phyloP scores from a whole-genome alignment of 2,329 filamentous ascomycete species.

The Fusarium tanahbumbuense region DNA sequence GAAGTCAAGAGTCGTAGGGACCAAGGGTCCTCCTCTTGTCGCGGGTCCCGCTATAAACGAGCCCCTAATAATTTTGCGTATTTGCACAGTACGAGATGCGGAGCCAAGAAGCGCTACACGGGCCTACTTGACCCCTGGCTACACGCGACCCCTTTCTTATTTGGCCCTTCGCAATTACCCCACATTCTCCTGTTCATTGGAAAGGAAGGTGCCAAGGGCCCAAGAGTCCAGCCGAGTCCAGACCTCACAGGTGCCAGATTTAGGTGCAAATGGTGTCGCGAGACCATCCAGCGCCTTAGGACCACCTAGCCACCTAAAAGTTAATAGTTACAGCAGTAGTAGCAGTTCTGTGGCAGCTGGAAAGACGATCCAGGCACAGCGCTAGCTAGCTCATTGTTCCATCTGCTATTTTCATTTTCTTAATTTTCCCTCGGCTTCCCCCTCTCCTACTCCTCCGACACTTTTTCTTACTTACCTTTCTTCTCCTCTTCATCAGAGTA shows the following conservation, averaged over 20 bases:
- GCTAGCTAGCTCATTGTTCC: not conserved
- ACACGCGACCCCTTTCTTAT: conserved; percentile 44
- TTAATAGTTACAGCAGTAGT: not conserved
- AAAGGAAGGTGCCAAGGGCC: conserved; percentile 7
- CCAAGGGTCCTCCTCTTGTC: not conserved
- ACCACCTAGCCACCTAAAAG: not conserved
- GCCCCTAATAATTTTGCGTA: conserved; percentile 22
- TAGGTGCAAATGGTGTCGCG: not conserved
- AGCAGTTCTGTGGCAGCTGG: not conserved
- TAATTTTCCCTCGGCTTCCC: not conserved
- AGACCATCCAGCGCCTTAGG: not conserved
- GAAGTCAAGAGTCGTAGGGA: not conserved
- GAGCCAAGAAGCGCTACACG: conserved; percentile 14
- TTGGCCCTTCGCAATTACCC: conserved; percentile 36
- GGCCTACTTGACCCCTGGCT: conserved; percentile 29
- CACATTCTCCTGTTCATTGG: conserved; percentile 34
- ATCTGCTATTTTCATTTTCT: conserved; percentile 13
- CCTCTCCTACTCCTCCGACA: not conserved
- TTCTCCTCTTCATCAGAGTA: conserved; percentile 1
- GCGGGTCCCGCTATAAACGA: conserved; percentile 3
- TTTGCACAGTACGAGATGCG: not conserved
- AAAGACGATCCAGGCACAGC: not conserved
- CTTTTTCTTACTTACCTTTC: not conserved
- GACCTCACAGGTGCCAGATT: conserved; percentile 9
- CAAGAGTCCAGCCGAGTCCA: conserved; percentile 15